These are phyloP conservation scores for Byssochlamys sp. DNA, from an alignment of 2,329 filamentous ascomycete genomes.

Conservation along the genomic window DNA sequence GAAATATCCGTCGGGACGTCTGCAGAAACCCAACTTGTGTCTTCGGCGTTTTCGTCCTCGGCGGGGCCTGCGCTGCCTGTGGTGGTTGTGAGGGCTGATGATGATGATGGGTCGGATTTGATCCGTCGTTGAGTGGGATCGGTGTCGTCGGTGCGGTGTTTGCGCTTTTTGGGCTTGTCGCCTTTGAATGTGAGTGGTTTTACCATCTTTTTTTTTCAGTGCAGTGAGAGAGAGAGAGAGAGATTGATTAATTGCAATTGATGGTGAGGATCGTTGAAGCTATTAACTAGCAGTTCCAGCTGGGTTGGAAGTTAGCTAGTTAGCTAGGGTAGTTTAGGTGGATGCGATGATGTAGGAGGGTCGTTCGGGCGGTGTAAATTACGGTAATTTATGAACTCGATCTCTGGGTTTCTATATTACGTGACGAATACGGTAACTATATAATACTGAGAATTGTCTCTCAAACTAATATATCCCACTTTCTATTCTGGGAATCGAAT, in stretches of 20 bases:
- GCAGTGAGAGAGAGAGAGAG: neutral
- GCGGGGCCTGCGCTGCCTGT: constrained; percentile 13
- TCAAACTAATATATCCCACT: too few relatives aligned
- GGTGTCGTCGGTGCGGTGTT: constrained; percentile 51
- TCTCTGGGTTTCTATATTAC: too few relatives aligned
- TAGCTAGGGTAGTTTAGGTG: neutral
- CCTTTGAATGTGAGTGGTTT: constrained; percentile 92
- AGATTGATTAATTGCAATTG: neutral
- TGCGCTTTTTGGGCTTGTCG: constrained; percentile 89
- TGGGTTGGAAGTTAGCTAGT: too few relatives aligned
- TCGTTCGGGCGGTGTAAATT: neutral
- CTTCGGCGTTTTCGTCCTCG: constrained; percentile 42
- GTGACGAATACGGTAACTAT: too few relatives aligned
- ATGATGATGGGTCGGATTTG: constrained; percentile 13
- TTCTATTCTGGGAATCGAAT: too few relatives aligned
- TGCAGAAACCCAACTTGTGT: constrained; percentile 87
- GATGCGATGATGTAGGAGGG: constrained; percentile 1
- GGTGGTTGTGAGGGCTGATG: constrained; percentile 8
- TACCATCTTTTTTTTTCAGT: constrained; percentile 33
- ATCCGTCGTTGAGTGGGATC: constrained; percentile 32
- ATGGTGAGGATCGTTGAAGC: neutral
- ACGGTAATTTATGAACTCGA: neutral
- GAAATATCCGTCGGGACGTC: constrained; percentile 63
- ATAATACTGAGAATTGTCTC: too few relatives aligned
- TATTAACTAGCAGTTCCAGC: neutral